Percentiles rank a stretch among this genome's conserved stretches.
Evolutionary conservation across 768 basidiomycete species (phyloP).

Genomic region (Pleurotus salmoneostramineus): DNA sequence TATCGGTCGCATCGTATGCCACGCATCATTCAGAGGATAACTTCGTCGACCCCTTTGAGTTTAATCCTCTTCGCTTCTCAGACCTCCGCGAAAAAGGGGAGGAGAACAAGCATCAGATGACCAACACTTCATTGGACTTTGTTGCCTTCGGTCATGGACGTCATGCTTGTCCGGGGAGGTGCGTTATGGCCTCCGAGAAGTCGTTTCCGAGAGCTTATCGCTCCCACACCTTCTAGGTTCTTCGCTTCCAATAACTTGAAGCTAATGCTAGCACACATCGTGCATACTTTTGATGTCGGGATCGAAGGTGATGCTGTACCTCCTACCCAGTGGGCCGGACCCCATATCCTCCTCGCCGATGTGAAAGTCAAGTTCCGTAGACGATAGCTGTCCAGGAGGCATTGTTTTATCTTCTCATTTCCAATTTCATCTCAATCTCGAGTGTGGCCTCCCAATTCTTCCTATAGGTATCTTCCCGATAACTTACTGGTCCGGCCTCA

Average conservation of each 20-base stretch:
- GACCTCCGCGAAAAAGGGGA: slow-evolving; percentile 10
- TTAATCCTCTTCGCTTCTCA: slow-evolving; percentile 15
- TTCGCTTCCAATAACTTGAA: slow-evolving; percentile 8
- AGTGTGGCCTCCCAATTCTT: too few species aligned
- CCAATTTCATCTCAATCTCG: not conserved
- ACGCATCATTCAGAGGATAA: slow-evolving; percentile 5
- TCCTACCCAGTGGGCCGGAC: not conserved
- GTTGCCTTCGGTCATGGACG: slow-evolving; percentile 20
- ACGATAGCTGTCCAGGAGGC: not conserved
- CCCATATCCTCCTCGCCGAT: not conserved
- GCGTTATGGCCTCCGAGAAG: not conserved
- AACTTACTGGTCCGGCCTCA: too few species aligned
- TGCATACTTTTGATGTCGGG: not conserved
- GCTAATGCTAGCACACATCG: slow-evolving; percentile 7
- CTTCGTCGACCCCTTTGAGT: not conserved
- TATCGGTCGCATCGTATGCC: not conserved
- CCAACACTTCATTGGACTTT: slow-evolving; percentile 10
- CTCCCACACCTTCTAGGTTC: slow-evolving; percentile 22
- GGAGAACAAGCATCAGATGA: slow-evolving; percentile 11
- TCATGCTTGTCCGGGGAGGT: slow-evolving; percentile 13
- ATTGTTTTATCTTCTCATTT: not conserved
- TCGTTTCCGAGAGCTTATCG: not conserved
- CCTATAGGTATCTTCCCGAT: too few species aligned
- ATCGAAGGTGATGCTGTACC: slow-evolving; percentile 5
- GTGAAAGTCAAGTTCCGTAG: not conserved